phyloP scores from a whole-genome alignment of 148 eudicot species.

The Persicaria tinctoria region DNA sequence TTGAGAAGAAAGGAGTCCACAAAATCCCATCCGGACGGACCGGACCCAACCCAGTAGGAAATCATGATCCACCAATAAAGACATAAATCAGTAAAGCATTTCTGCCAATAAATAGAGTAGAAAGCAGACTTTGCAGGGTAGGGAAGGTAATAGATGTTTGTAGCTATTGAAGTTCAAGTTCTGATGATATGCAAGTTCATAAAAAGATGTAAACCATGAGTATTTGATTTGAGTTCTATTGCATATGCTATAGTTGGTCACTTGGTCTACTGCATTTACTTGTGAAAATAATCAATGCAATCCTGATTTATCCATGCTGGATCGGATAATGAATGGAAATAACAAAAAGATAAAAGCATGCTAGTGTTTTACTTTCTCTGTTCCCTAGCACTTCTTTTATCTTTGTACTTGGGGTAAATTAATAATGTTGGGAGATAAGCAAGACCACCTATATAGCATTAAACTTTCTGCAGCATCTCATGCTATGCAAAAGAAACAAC shows the following conservation, averaged over 20 bases:
- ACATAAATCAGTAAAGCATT: slow-evolving; percentile 24
- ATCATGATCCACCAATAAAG: slow-evolving; percentile 46
- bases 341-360: too few relatives aligned
- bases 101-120: background rate
- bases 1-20: slow-evolving; percentile 27
- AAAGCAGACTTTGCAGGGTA: background rate
- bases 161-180: background rate
- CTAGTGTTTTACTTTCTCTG: too few relatives aligned
- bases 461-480: background rate
- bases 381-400: too few relatives aligned
- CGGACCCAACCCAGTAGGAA: slow-evolving; percentile 58
- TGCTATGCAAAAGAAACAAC: background rate
- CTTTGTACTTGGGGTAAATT: too few relatives aligned
- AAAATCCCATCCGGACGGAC: slow-evolving; percentile 33
- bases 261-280: background rate
- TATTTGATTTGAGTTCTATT: background rate
- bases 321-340: background rate
- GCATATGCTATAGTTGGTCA: background rate
- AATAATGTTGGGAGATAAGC: too few relatives aligned
- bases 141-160: background rate
- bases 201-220: background rate
- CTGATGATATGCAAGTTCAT: background rate
- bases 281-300: background rate
- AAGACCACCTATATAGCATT: too few relatives aligned
- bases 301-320: background rate